Evolutionary conservation across 108 stramenopile species (phyloP), one percentile per base, ranked within the genome.

Genomic region (Skeletonema costatum): DNA sequence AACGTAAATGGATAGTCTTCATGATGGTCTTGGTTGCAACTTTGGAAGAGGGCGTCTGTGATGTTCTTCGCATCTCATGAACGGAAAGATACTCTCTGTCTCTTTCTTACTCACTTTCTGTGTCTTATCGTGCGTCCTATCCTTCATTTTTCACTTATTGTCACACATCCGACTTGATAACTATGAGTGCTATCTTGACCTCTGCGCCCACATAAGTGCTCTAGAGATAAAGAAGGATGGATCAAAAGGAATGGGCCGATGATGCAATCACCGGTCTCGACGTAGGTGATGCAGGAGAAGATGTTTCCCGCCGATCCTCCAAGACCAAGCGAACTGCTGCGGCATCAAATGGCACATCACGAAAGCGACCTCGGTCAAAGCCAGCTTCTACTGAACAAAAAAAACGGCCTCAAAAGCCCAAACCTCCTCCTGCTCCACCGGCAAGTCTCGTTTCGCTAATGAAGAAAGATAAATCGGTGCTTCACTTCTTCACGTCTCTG

Each of bases 401-500:
- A 32, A 56, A 66, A 62, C 64, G 66, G n/a, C 64, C 66, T 1
- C 44, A 53, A 39, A 71, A 66, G 59, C 71, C 78, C 7, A 64
- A 44, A 6, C 81, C 81, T 5, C 71, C 76, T 14, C 83, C 78
- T n/a, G 51, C 38, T 42, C 88, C 93, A 33, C 93, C 93, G 10
- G 17, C 79, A 12, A 69, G 90, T 0, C 71, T 94, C 19, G 70
- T 92, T 2, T 53, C 82, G 41, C 66, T 94, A 42, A 56, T 94
- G 7, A 74, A 86, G 65, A 77, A 73, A 14, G 87, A 92, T 69
- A 60, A 72, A 3, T 59, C 68, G 0, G 93, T 92, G 13, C 66
- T 89, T 19, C 32, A 60, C 4, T 94, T 92, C 67, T 92, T 94
- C 74, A 59, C 67, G 50, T 74, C 90, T 8, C 66, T 94, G 59